A percentile compares a stretch with the other conserved stretches of the same genome.
Evolutionary conservation across 768 basidiomycete genomes (phyloP).

Genomic region (Trametes villosa): DNA sequence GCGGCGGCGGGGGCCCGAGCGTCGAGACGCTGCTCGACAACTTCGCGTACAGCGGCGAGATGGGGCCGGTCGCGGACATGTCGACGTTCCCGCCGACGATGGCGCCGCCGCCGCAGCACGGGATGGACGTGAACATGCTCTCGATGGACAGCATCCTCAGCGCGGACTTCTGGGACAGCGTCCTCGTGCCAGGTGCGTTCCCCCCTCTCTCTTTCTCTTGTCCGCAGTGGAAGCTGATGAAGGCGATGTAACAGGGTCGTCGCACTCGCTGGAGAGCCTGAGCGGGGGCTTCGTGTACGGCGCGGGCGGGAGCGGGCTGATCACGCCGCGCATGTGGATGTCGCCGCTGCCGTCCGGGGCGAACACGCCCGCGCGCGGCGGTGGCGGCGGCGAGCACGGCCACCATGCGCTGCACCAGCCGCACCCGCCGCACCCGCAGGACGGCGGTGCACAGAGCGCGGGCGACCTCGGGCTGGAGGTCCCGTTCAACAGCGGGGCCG

Average conservation of each 20-base stretch:
- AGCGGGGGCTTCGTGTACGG: slow-evolving; percentile 88
- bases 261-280: slow-evolving; percentile 78
- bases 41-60: slow-evolving; percentile 79
- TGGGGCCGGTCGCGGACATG: slow-evolving; percentile 83
- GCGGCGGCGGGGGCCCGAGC: not conserved
- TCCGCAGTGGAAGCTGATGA: not conserved
- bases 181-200: slow-evolving; percentile 79
- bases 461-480: not conserved
- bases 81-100: slow-evolving; percentile 89
- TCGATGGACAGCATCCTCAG: slow-evolving; percentile 86
- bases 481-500: not conserved
- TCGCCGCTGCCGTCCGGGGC: slow-evolving; percentile 65
- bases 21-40: slow-evolving; percentile 43
- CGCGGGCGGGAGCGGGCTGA: slow-evolving; percentile 80
- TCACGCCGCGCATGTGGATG: slow-evolving; percentile 69
- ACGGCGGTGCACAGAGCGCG: not conserved
- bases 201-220: not conserved
- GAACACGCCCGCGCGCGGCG: slow-evolving; percentile 42
- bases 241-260: slow-evolving; percentile 57
- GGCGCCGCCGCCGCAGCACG: slow-evolving; percentile 52
- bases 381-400: slow-evolving; percentile 1
- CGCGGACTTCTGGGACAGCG: slow-evolving; percentile 85
- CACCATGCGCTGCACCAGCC: slow-evolving; percentile 26
- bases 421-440: slow-evolving; percentile 19
- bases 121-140: slow-evolving; percentile 49